phyloP scores from a whole-genome alignment of 2,329 filamentous ascomycete species.

The Nemania sp. region DNA sequence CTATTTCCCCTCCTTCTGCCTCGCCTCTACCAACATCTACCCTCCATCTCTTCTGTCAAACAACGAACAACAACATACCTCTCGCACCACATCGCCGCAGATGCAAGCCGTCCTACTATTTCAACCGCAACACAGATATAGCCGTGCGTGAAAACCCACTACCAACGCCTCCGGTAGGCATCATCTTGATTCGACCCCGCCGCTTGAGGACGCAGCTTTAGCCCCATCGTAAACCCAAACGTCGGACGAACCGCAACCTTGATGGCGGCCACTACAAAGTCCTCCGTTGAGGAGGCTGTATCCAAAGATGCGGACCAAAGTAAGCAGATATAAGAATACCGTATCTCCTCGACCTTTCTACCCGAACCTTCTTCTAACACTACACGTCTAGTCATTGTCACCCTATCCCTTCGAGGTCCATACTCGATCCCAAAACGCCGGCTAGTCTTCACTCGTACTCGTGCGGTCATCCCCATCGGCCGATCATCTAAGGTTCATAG shows the following conservation, averaged over 20 bases:
- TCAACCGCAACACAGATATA: not conserved
- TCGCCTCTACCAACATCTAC: not conserved
- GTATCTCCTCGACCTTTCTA: not conserved
- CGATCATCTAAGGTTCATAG: slow-evolving; percentile 59
- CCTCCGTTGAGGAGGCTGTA: slow-evolving; percentile 14
- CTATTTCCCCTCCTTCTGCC: slow-evolving; percentile 6
- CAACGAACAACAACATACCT: not conserved
- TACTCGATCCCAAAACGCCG: slow-evolving; percentile 43
- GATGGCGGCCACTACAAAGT: slow-evolving; percentile 30
- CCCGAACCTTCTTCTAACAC: slow-evolving; percentile 34
- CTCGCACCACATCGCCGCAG: not conserved
- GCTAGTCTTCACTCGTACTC: slow-evolving; percentile 48
- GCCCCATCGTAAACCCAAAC: not conserved
- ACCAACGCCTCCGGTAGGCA: not conserved
- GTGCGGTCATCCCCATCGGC: slow-evolving; percentile 53
- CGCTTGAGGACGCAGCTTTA: no score
- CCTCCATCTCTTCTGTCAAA: not conserved
- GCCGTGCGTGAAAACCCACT: not conserved
- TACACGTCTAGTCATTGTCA: slow-evolving; percentile 35
- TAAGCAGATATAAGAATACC: slow-evolving; percentile 22
- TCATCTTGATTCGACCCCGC: not conserved
- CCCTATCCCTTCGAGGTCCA: slow-evolving; percentile 17
- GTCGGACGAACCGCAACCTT: not conserved
- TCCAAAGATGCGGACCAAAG: slow-evolving; percentile 35
- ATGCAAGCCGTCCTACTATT: not conserved